Conservation (phyloP, 164 flowering plant genomes). For the Annona squamosa region DNA sequence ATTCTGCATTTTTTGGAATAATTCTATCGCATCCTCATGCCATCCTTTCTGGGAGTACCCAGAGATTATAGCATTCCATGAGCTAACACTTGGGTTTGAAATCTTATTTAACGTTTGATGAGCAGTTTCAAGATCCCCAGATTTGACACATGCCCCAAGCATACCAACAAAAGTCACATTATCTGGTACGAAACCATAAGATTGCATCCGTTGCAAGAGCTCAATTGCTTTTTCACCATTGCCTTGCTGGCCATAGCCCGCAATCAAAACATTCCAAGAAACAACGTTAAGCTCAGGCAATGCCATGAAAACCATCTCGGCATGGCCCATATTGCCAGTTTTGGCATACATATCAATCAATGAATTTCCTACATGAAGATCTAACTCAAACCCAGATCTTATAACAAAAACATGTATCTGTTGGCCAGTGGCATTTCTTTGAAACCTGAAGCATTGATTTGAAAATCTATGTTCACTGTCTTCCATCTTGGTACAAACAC, state of each 20-base stretch:
- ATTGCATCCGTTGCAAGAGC: slow-evolving; percentile 73
- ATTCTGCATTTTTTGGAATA: slow-evolving; percentile 79
- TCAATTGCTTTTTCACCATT: slow-evolving; percentile 44
- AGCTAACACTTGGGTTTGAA: slow-evolving; percentile 42
- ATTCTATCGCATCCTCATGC: slow-evolving; percentile 44
- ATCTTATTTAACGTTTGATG: slow-evolving; percentile 41
- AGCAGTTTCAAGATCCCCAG: slow-evolving; percentile 50
- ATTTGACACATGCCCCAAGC: slow-evolving; percentile 63
- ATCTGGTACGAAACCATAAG: slow-evolving; percentile 43
- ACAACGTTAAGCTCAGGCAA: slow-evolving; percentile 45
- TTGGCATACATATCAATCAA: slow-evolving; percentile 17
- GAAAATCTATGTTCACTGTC: slow-evolving; percentile 16
- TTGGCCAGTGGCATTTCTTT: slow-evolving; percentile 25
- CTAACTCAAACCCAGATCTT: slow-evolving; percentile 45
- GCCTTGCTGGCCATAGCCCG: slow-evolving; percentile 55
- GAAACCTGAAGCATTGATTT: slow-evolving; percentile 11
- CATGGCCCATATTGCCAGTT: slow-evolving; percentile 48
- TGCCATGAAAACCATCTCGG: slow-evolving; percentile 37
- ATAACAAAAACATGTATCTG: slow-evolving; percentile 46
- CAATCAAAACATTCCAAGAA: slow-evolving; percentile 80
- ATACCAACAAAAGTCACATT: slow-evolving; percentile 55
- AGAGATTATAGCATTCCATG: slow-evolving; percentile 81
- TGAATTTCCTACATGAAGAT: slow-evolving; percentile 11
- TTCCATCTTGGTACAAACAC: slow-evolving; percentile 45
- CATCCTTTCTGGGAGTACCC: slow-evolving; percentile 50